These are phyloP conservation scores for Leccinum insolens DNA, from an alignment of 1,284 basidiomycete genomes.

Conservation along the genomic window DNA sequence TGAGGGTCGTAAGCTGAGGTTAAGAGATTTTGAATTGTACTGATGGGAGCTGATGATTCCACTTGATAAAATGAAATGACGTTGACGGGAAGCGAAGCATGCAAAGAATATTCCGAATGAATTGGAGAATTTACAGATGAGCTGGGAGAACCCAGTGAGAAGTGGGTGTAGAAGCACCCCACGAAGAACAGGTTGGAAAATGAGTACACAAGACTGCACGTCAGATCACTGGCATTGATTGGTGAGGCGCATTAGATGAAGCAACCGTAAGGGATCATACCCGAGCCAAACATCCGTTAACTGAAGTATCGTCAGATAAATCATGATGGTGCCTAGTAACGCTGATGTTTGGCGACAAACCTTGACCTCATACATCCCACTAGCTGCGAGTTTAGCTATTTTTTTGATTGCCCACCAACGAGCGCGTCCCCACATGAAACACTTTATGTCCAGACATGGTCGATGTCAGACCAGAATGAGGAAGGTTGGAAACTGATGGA, in stretches of 20 bases:
- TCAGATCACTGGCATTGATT: constrained; percentile 67
- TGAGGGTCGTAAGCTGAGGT: constrained; percentile 12
- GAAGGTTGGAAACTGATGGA: neutral
- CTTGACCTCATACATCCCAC: constrained; percentile 78
- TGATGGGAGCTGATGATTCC: neutral
- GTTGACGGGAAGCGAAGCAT: constrained; percentile 1
- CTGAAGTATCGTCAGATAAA: constrained; percentile 35
- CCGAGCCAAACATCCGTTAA: constrained; percentile 85
- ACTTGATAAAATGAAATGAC: neutral
- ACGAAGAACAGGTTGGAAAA: constrained; percentile 75
- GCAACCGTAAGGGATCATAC: constrained; percentile 41
- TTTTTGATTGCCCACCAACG: constrained; percentile 82
- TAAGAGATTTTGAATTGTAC: neutral
- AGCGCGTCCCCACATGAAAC: constrained; percentile 36
- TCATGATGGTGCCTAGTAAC: neutral
- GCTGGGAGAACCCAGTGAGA: neutral
- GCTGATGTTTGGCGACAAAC: constrained; percentile 40
- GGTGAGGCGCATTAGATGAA: constrained; percentile 23
- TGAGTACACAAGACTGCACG: constrained; percentile 77
- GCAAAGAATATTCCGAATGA: neutral
- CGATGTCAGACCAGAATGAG: neutral
- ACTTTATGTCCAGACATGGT: constrained; percentile 11
- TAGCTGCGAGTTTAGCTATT: constrained; percentile 62
- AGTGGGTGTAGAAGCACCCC: constrained; percentile 66
- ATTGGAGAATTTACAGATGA: neutral